Percentiles rank a stretch among this genome's conserved stretches.
Conservation (phyloP, 805 yeast species). For the Saccharomycopsis sp. region DNA sequence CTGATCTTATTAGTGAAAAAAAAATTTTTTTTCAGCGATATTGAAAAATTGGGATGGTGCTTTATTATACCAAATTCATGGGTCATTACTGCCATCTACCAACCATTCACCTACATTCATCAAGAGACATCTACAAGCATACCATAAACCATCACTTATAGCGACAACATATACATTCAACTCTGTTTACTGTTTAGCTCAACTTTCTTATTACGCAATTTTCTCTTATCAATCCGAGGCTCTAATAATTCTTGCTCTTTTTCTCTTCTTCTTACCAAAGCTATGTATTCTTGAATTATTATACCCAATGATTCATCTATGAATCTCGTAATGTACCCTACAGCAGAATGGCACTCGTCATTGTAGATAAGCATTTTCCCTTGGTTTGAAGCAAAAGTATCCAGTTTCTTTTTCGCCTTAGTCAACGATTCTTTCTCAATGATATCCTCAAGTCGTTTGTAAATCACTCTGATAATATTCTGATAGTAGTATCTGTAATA, state of each 20-base stretch:
- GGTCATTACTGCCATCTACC: too few relatives aligned
- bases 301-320: not conserved
- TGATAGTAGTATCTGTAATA: slow-evolving; percentile 1
- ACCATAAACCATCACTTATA: too few relatives aligned
- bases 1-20: too few relatives aligned
- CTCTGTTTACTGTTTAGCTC: not conserved
- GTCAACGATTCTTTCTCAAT: not conserved
- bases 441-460: not conserved
- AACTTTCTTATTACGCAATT: not conserved
- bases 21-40: too few relatives aligned
- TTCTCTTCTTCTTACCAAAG: not conserved
- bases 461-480: not conserved
- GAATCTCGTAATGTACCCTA: not conserved
- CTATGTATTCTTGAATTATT: not conserved
- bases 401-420: not conserved
- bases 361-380: not conserved
- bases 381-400: not conserved
- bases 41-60: too few relatives aligned
- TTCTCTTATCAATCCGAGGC: not conserved
- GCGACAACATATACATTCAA: too few relatives aligned
- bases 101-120: too few relatives aligned
- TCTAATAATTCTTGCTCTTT: not conserved
- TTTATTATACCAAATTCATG: too few relatives aligned
- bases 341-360: not conserved
- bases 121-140: not conserved